Percentiles rank a stretch among this genome's conserved stretches.
These are phyloP conservation scores for Capsella bursapastoris DNA, from an alignment of 345 rosid species.

Conservation along the genomic window DNA sequence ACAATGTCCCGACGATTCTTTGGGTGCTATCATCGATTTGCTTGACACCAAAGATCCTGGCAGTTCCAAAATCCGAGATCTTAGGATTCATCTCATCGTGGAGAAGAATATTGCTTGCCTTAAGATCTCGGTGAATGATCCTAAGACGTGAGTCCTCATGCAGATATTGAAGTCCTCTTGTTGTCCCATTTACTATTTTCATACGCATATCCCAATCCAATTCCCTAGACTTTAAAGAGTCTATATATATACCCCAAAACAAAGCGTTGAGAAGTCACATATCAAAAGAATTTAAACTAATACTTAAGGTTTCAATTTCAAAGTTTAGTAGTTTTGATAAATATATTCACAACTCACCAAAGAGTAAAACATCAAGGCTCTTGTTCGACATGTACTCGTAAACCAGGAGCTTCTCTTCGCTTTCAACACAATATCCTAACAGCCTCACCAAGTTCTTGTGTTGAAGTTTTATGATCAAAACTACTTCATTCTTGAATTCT, in stretches of 20 bases:
- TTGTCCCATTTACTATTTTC: background rate
- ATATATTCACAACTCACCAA: constrained; percentile 1
- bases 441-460: constrained; percentile 17
- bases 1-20: background rate
- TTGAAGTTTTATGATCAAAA: constrained; percentile 19
- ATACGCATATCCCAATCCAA: constrained; percentile 13
- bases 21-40: background rate
- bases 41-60: background rate
- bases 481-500: background rate
- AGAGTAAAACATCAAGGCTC: constrained; percentile 9
- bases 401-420: background rate
- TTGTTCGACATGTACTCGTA: background rate
- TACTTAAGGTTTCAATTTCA: background rate
- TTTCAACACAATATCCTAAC: background rate
- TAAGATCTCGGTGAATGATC: constrained; percentile 24
- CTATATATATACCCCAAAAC: background rate
- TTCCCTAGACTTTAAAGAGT: background rate
- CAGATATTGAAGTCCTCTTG: constrained; percentile 23
- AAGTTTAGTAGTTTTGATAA: background rate
- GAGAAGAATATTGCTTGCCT: constrained; percentile 6
- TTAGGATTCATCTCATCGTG: constrained; percentile 9
- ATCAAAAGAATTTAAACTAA: background rate
- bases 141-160: constrained; percentile 8
- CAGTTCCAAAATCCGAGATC: background rate
- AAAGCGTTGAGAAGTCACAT: background rate